Evolutionary conservation across 768 basidiomycete genomes (phyloP).

Genomic region (Xerocomellus intermedius): DNA sequence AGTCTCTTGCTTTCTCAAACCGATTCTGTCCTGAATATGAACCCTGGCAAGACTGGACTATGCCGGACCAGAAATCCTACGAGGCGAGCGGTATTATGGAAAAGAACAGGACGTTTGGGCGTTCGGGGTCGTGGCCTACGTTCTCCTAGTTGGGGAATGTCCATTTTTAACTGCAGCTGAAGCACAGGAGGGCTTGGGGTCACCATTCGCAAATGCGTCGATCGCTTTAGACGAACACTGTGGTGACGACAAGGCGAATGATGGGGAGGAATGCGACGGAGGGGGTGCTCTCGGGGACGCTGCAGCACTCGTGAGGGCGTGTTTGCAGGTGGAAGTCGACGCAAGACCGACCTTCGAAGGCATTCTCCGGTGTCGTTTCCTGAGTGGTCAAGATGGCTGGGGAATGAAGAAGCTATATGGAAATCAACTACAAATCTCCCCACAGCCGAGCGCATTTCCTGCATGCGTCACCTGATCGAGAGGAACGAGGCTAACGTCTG

Average conservation of each 20-base stretch:
- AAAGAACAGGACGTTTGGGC: constrained; percentile 99
- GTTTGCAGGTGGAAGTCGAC: constrained; percentile 74
- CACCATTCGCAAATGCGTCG: constrained; percentile 72
- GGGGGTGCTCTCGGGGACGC: constrained; percentile 86
- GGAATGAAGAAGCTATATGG: constrained; percentile 35
- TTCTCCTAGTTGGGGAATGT: constrained; percentile 89
- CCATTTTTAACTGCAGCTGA: constrained; percentile 90
- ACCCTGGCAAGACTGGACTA: constrained; percentile 69
- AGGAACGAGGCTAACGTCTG: constrained; percentile 13
- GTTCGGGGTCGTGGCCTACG: constrained; percentile 94
- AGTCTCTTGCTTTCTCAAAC: constrained; percentile 35
- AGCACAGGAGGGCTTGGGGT: constrained; percentile 79
- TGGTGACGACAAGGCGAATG: constrained; percentile 64
- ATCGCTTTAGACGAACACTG: constrained; percentile 81
- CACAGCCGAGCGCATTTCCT: constrained; percentile 35
- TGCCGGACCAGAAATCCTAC: constrained; percentile 93
- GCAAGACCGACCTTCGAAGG: constrained; percentile 85
- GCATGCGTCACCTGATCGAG: constrained; percentile 24
- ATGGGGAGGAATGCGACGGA: constrained; percentile 78
- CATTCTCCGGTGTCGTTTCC: constrained; percentile 76
- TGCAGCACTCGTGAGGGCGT: constrained; percentile 77
- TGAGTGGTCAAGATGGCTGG: constrained; percentile 81
- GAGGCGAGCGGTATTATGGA: constrained; percentile 91
- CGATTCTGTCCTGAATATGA: constrained; percentile 8
- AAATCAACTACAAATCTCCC: constrained; percentile 20